phyloP scores from a whole-genome alignment of 192 early-diverging fungal species.

The Entophlyctis luteolus region DNA sequence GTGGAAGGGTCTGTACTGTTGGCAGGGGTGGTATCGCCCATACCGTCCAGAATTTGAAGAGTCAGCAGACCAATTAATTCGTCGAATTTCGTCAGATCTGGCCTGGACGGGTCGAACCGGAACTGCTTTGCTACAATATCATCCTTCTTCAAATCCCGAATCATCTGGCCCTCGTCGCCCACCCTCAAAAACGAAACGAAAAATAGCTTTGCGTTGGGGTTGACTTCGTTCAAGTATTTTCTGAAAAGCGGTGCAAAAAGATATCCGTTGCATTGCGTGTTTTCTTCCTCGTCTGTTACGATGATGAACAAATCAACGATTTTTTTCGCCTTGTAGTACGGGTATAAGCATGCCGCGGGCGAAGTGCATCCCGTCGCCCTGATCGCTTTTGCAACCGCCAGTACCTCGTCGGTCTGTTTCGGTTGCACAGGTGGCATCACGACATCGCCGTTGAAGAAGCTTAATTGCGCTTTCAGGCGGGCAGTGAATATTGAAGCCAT shows the following conservation, averaged over 20 bases:
- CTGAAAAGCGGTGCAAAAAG: conserved; percentile 28
- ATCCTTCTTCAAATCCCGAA: not conserved
- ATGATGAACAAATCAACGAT: conserved; percentile 19
- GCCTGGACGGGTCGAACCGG: conserved; percentile 14
- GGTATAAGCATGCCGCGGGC: conserved; percentile 15
- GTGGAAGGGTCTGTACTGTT: no score
- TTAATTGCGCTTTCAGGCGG: conserved; percentile 13
- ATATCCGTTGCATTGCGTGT: conserved; percentile 16
- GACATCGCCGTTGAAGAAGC: conserved; percentile 2
- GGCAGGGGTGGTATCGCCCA: no score
- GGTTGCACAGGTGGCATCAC: conserved; percentile 8
- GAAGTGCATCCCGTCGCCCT: not conserved
- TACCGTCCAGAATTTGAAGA: conserved; percentile 19
- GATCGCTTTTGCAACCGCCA: conserved; percentile 12
- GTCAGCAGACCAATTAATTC: conserved; percentile 21
- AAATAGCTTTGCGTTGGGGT: conserved; percentile 28
- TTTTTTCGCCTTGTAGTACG: conserved; percentile 2
- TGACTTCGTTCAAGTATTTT: conserved; percentile 26
- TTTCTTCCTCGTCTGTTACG: conserved; percentile 37
- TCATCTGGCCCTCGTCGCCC: conserved; percentile 20
- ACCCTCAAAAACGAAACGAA: conserved; percentile 28
- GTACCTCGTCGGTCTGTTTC: not conserved
- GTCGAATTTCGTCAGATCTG: conserved; percentile 26
- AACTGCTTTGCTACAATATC: conserved; percentile 29
- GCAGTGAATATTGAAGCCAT: conserved; percentile 17